Percentiles rank a stretch among this genome's conserved stretches.
phyloP scores from a whole-genome alignment of 495 filamentous ascomycete genomes.

The Corynascus novoguineensis region DNA sequence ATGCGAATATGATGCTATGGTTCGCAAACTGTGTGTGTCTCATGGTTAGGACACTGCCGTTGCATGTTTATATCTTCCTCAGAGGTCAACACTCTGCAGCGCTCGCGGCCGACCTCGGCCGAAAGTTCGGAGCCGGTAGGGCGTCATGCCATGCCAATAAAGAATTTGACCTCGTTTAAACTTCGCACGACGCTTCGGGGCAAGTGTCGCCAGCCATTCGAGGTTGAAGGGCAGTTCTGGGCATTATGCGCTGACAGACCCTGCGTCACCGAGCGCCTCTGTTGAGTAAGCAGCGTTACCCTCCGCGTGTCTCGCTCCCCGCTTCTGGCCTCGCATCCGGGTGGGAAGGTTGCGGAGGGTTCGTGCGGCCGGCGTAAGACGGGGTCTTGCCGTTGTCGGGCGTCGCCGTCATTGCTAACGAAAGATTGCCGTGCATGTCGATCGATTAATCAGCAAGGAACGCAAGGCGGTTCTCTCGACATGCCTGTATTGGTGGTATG shows the following conservation, averaged over 20 bases:
- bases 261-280: slow-evolving; percentile 3
- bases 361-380: not conserved
- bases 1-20: not conserved
- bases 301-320: no score
- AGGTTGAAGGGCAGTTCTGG: not conserved
- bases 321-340: not conserved
- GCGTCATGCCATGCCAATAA: not conserved
- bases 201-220: not conserved
- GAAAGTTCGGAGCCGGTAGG: not conserved
- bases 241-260: not conserved
- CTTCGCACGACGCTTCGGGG: not conserved
- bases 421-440: not conserved
- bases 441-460: not conserved
- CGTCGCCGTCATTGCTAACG: not conserved
- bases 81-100: no score
- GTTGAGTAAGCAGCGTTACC: not conserved
- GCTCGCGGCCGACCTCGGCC: not conserved
- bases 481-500: no score
- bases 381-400: not conserved
- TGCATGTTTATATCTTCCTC: slow-evolving; percentile 6
- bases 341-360: not conserved
- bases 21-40: not conserved
- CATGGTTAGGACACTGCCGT: not conserved
- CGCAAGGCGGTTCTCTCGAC: not conserved
- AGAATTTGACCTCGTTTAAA: not conserved